Evolutionary conservation across 371 early-diverging fungal species (phyloP).

Genomic region (Syncephalastrum sp.): DNA sequence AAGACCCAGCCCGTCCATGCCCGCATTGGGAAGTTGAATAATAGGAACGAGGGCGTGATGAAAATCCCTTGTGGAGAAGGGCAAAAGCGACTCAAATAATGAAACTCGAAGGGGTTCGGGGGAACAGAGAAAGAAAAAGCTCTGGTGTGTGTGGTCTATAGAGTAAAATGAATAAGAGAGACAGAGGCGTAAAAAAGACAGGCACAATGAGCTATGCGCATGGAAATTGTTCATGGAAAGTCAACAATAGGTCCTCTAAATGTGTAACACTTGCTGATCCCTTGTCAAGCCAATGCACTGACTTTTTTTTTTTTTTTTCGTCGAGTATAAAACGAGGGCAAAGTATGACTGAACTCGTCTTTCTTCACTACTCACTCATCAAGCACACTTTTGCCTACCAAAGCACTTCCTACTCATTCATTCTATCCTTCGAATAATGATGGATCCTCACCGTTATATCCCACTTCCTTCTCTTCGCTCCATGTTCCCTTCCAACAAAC

Average conservation of each 20-base stretch:
- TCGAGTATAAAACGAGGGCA: slow-evolving; percentile 4
- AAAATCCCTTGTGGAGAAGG: slow-evolving; percentile 3
- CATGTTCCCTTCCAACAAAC: slow-evolving; percentile 1
- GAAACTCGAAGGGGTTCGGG: not conserved
- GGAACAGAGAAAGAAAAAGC: not conserved
- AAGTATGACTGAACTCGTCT: not conserved
- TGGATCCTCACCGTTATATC: slow-evolving; percentile 7
- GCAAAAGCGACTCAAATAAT: not conserved
- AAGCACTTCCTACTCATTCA: not conserved
- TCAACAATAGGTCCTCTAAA: not conserved
- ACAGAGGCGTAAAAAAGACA: not conserved
- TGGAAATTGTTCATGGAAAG: slow-evolving; percentile 1
- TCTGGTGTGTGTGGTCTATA: too few species aligned
- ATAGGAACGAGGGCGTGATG: not conserved
- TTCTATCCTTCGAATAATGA: not conserved
- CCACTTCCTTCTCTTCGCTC: slow-evolving; percentile 12
- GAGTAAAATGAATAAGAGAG: slow-evolving; percentile 4
- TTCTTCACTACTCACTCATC: not conserved
- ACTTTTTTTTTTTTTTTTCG: slow-evolving; percentile 3
- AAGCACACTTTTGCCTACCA: not conserved
- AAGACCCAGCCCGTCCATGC: slow-evolving; percentile 9
- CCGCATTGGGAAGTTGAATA: slow-evolving; percentile 7
- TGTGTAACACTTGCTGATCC: slow-evolving; percentile 5
- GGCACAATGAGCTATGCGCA: not conserved
- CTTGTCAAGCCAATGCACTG: slow-evolving; percentile 5